Percentiles rank a stretch among this genome's conserved stretches.
These are phyloP conservation scores for Penicillium desertorum DNA, from an alignment of 495 filamentous ascomycete species.

Conservation along the genomic window DNA sequence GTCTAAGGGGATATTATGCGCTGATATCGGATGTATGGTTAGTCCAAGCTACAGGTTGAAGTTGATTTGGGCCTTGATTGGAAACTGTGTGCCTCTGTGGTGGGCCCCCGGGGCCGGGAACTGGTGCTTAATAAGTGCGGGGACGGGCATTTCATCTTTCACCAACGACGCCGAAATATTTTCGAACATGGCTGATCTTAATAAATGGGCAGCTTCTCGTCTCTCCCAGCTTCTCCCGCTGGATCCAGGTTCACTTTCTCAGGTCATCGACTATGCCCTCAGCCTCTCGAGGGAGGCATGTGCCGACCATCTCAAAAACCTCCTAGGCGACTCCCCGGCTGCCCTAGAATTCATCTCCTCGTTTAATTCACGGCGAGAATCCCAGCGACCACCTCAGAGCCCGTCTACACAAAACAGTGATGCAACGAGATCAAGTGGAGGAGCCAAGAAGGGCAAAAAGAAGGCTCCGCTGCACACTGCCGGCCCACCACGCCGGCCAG, in stretches of 20 bases:
- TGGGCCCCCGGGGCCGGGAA: neutral
- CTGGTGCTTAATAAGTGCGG: conserved; percentile 1
- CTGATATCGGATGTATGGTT: no score
- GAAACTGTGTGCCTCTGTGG: neutral
- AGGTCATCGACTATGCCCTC: conserved; percentile 77
- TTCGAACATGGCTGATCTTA: conserved; percentile 30
- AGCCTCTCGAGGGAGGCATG: conserved; percentile 70
- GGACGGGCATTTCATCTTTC: conserved; percentile 2
- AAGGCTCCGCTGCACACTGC: conserved; percentile 59
- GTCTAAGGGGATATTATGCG: no score
- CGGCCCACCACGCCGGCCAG: conserved; percentile 57
- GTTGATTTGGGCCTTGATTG: no score
- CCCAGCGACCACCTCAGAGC: conserved; percentile 33
- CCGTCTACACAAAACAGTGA: conserved; percentile 26
- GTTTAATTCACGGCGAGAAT: conserved; percentile 74
- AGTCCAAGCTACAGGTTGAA: no score
- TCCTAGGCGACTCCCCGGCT: conserved; percentile 83
- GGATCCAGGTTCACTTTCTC: conserved; percentile 76
- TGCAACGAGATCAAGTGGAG: conserved; percentile 24
- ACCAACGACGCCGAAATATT: neutral
- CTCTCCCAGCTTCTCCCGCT: conserved; percentile 77
- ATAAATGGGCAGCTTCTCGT: conserved; percentile 61
- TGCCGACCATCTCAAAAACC: conserved; percentile 78
- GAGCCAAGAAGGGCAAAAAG: conserved; percentile 54
- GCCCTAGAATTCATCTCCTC: conserved; percentile 88